These are phyloP conservation scores for Cutaneotrichosporon cavernicola DNA, from an alignment of 1,284 basidiomycete species.

Conservation along the genomic window DNA sequence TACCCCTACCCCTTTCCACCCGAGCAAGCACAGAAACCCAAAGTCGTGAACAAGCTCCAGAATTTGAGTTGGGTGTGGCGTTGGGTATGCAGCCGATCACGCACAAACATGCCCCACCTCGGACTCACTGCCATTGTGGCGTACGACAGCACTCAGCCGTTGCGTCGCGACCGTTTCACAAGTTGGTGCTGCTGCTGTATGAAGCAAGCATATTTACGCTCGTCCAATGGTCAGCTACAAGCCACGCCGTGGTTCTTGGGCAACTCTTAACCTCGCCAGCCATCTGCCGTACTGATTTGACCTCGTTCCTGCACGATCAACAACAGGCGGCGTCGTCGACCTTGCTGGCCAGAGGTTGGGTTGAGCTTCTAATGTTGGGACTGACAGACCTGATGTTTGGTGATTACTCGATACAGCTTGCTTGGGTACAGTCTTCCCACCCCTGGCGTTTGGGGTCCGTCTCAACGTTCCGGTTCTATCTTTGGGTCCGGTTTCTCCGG, in stretches of 20 bases:
- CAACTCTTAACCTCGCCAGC: not conserved
- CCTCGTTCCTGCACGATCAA: not conserved
- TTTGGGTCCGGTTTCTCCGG: not conserved
- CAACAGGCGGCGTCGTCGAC: not conserved
- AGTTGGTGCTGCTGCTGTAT: not conserved
- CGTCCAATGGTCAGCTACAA: not conserved
- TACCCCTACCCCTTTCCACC: not conserved
- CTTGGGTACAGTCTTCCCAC: too few relatives aligned
- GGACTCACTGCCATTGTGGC: not conserved
- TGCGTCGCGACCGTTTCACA: not conserved
- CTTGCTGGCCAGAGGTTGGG: not conserved
- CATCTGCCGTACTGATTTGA: not conserved
- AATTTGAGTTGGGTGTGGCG: conserved; percentile 2
- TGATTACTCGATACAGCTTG: not conserved
- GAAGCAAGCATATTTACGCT: not conserved
- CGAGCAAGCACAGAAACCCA: not conserved
- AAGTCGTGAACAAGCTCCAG: not conserved
- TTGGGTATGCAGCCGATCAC: not conserved
- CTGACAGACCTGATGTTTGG: not conserved
- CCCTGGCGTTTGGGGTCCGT: too few relatives aligned
- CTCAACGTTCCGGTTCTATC: too few relatives aligned
- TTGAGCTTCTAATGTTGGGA: not conserved
- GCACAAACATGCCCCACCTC: not conserved
- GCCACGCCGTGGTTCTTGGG: not conserved
- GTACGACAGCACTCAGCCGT: not conserved